Evolutionary conservation across 1,284 basidiomycete genomes (phyloP), one percentile per base, ranked within the genome.

Genomic region (Inonotus obliquus): DNA sequence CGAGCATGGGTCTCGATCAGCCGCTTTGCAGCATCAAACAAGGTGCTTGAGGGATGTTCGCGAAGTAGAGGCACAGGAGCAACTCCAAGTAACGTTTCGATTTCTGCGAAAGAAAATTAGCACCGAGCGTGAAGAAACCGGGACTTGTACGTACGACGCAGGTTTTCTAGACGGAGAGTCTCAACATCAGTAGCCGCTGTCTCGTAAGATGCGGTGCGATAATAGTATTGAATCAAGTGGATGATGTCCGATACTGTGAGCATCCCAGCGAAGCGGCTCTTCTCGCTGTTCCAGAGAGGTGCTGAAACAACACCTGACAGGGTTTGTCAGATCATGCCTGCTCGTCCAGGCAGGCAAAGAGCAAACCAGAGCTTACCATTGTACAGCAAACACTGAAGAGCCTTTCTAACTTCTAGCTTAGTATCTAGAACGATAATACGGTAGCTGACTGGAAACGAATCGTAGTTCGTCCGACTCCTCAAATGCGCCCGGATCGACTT

Each of bases 1-100:
- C 97, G 87, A 0, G 97, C 97, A 71, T 98, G 97, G 0, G 96
- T 98, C 70, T 95, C 89, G 54, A 98, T 96, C 63, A 99, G 84
- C 17, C 92, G 81, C 70, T 88, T 90, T 65, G 95, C 90, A 2
- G 96, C 96, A 64, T 96, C 95, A 69, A 91, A 95, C 6, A 99
- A 84, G 1, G 94, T 89, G 63, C 89, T 86, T 29, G 85, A 84
- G 0, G 97, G 97, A 68, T 96, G 92, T 66, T 98, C 94, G 55
- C 85, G 88, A 41, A 95, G 83, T 35, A 98, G 83, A 1, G 97
- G 94, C 9, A 97, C 96, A 11, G 92, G 91, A 4, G 89, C 94
- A 13, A 99, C 97, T 41, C 92, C 89, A 17, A 99, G 87, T 58
- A 86, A 86, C 71, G 88, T 91, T 76, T 99, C 97, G 73, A 99